phyloP scores from a whole-genome alignment of 331 rosid genomes.

The Malus hybrid region DNA sequence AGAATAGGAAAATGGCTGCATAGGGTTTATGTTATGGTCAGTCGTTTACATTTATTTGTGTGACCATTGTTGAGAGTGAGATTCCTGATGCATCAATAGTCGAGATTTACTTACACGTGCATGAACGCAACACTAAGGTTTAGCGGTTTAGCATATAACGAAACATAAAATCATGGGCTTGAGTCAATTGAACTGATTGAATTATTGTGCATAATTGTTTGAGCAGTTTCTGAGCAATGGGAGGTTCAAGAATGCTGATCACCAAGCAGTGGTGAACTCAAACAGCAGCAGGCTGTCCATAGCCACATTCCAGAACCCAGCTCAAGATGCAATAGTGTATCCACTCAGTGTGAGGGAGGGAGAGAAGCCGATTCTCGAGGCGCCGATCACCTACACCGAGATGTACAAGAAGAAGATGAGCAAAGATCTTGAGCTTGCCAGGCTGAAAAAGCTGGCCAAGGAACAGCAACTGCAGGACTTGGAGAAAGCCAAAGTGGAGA shows the following conservation, averaged over 20 bases:
- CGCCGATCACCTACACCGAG: conserved; percentile 71
- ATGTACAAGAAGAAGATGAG: conserved; percentile 86
- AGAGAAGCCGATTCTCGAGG: conserved; percentile 50
- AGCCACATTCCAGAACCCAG: conserved; percentile 93
- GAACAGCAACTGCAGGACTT: conserved; percentile 19
- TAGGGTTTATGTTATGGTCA: no score
- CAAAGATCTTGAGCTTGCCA: conserved; percentile 62
- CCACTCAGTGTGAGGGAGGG: conserved; percentile 79
- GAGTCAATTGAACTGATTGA: not conserved
- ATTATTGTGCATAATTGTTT: not conserved
- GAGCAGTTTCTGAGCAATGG: conserved; percentile 75
- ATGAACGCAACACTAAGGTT: not conserved
- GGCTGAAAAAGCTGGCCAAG: conserved; percentile 64
- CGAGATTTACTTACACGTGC: not conserved
- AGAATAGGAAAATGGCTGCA: no score
- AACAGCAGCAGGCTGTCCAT: conserved; percentile 66
- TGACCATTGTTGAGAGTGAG: not conserved
- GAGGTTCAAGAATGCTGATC: conserved; percentile 89
- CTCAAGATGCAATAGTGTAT: conserved; percentile 67
- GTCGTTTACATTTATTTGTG: no score
- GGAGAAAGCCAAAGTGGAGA: conserved; percentile 23
- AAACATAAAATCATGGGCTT: not conserved
- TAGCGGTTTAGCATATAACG: not conserved
- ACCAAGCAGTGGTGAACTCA: conserved; percentile 92
- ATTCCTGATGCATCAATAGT: not conserved